Base-by-base conservation (phyloP, 2,329 filamentous ascomycete species). In the Colletotrichum orchidophilum region DNA sequence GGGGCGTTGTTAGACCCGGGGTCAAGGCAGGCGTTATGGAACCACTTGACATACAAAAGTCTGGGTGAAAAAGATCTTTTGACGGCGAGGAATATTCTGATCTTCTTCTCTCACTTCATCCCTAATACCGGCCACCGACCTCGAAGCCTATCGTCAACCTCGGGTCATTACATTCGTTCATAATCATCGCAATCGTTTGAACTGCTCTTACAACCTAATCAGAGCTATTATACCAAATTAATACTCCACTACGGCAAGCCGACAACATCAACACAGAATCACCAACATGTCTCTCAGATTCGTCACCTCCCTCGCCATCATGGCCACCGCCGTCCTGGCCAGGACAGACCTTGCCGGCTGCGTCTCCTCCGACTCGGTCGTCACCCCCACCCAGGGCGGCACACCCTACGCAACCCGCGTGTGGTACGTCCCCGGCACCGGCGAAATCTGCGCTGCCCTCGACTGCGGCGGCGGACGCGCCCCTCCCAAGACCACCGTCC, bases 401-500 rank as follows among this genome's bases (percentile, higher is more conserved):
- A 67, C 71, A 11, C 78, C 80, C 70, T 86, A 85, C 75, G 83
- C 84, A 53, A 86, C 83, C 66, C 71, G 86, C 57, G 79, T 90
- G 75, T 92, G 85, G 84, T 92, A 89, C 79, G 86, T 91, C 63
- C 90, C 90, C 2, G 89, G 81, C 74, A 89, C 87, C 21, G 89
- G 90, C 77, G 90, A 92, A 82, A 83, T 92, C 77, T 93, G 91
- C 85, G 83, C 83, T 12, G 77, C 88, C 72, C 84, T 90, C 74
- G 91, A 93, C 85, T 93, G 91, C 80, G 91, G 91, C 69, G 91
- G 91, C 74, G 91, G 90, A 66, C 85, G 87, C 55, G 91, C 90
- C 9, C 89, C 91, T 3, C 87, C 89, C 71, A 92, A 90, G 83
- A 89, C 87, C 18, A 87, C 85, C 29, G 87, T 90, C 26, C 91